Evolutionary conservation across 2,329 filamentous ascomycete species (phyloP).

Genomic region (Trichoderma sp.): DNA sequence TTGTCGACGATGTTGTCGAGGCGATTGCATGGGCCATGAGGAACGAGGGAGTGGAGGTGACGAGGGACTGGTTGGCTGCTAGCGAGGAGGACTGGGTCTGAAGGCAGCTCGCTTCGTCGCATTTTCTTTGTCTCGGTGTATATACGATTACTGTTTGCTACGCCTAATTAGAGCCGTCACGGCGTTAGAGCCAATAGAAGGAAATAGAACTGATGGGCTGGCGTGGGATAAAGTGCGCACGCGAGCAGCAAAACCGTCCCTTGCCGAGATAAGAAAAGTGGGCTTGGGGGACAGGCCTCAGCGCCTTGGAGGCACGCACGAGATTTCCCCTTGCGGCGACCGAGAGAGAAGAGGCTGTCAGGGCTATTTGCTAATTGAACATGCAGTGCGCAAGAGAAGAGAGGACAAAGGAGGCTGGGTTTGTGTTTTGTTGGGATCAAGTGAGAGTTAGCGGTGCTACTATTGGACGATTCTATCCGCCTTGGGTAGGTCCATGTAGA

Average conservation of each 20-base stretch:
- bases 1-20: slow-evolving; percentile 73
- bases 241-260: slow-evolving; percentile 1
- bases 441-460: background rate
- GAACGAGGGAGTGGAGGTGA: slow-evolving; percentile 49
- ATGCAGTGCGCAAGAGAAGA: background rate
- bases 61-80: slow-evolving; percentile 35
- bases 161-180: background rate
- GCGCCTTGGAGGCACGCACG: slow-evolving; percentile 9
- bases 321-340: slow-evolving; percentile 20
- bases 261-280: background rate
- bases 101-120: background rate
- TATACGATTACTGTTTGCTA: background rate
- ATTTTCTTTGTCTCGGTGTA: background rate
- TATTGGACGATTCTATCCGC: background rate
- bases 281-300: background rate
- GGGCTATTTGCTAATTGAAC: background rate
- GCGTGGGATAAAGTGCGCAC: slow-evolving; percentile 7
- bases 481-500: background rate
- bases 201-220: background rate
- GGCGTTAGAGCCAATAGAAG: background rate
- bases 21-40: slow-evolving; percentile 77
- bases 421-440: background rate
- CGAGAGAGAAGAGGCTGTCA: background rate
- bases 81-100: slow-evolving; percentile 14
- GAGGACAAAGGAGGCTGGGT: background rate